Evolutionary conservation across 2,329 filamentous ascomycete species (phyloP).

Genomic region (Achaetomium macrosporum): DNA sequence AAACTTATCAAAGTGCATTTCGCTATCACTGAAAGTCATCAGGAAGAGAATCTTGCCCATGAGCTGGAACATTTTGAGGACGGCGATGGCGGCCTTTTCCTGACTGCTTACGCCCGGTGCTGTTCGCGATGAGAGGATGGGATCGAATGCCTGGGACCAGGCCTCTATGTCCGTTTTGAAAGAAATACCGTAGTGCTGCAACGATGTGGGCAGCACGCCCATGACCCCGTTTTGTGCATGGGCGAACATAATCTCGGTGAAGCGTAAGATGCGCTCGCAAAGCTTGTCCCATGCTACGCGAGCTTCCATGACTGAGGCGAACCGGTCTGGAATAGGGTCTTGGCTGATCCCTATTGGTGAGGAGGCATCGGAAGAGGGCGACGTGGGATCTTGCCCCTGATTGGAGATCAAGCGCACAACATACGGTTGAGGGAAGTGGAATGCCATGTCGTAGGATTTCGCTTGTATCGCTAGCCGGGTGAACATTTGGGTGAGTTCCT

Average conservation of each 20-base stretch:
- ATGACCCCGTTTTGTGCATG: constrained; percentile 46
- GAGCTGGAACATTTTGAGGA: constrained; percentile 57
- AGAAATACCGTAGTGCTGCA: constrained; percentile 42
- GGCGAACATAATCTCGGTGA: constrained; percentile 50
- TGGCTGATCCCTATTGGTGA: constrained; percentile 37
- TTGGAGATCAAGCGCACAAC: constrained; percentile 48
- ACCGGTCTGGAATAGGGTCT: constrained; percentile 39
- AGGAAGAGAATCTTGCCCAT: constrained; percentile 53
- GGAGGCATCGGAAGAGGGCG: constrained; percentile 39
- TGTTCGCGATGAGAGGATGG: constrained; percentile 45
- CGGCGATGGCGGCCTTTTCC: constrained; percentile 54
- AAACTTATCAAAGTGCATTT: constrained; percentile 54
- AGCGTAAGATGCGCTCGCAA: constrained; percentile 51
- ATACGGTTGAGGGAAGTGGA: constrained; percentile 58
- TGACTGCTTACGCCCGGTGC: constrained; percentile 45
- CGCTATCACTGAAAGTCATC: constrained; percentile 55
- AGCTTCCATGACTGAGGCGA: constrained; percentile 48
- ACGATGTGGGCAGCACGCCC: constrained; percentile 44
- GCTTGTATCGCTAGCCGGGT: constrained; percentile 59
- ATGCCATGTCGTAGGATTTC: constrained; percentile 63
- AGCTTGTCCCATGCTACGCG: constrained; percentile 52
- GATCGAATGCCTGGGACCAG: constrained; percentile 53
- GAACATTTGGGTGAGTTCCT: constrained; percentile 58
- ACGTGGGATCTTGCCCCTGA: constrained; percentile 31
- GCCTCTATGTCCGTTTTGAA: constrained; percentile 47